Evolutionary conservation across 208 protist species (phyloP).

Genomic region (Trypanosoma platydactyli): DNA sequence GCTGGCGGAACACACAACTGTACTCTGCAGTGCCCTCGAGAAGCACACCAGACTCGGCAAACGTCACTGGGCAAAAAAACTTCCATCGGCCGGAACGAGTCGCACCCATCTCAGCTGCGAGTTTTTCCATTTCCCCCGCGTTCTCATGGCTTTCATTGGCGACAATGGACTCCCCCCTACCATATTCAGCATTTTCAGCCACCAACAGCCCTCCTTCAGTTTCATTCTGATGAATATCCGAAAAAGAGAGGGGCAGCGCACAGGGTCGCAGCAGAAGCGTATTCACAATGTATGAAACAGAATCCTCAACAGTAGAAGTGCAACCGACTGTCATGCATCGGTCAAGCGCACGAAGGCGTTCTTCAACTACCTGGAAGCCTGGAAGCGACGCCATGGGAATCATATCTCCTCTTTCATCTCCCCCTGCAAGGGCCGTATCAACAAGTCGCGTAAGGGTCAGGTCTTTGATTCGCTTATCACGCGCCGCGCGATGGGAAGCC

Average conservation of each 20-base stretch:
- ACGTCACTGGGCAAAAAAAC: conserved; percentile 84
- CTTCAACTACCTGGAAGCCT: conserved; percentile 28
- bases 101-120: conserved; percentile 31
- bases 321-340: conserved; percentile 32
- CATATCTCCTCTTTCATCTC: neutral
- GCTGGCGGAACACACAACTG: conserved; percentile 57
- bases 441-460: conserved; percentile 25
- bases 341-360: conserved; percentile 22
- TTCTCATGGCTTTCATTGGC: conserved; percentile 37
- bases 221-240: neutral
- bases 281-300: conserved; percentile 46
- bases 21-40: conserved; percentile 72
- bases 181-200: neutral
- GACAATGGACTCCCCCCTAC: neutral
- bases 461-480: conserved; percentile 35
- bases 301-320: conserved; percentile 37
- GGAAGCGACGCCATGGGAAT: conserved; percentile 18
- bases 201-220: neutral
- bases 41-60: conserved; percentile 58
- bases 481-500: neutral
- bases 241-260: conserved; percentile 29
- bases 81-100: conserved; percentile 58
- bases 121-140: conserved; percentile 35
- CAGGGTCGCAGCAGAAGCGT: conserved; percentile 49
- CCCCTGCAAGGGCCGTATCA: conserved; percentile 1